A percentile compares a stretch with the other conserved stretches of the same genome.
These are phyloP conservation scores for Akanthomyces dipterigenus DNA, from an alignment of 2,329 filamentous ascomycete species.

Conservation along the genomic window DNA sequence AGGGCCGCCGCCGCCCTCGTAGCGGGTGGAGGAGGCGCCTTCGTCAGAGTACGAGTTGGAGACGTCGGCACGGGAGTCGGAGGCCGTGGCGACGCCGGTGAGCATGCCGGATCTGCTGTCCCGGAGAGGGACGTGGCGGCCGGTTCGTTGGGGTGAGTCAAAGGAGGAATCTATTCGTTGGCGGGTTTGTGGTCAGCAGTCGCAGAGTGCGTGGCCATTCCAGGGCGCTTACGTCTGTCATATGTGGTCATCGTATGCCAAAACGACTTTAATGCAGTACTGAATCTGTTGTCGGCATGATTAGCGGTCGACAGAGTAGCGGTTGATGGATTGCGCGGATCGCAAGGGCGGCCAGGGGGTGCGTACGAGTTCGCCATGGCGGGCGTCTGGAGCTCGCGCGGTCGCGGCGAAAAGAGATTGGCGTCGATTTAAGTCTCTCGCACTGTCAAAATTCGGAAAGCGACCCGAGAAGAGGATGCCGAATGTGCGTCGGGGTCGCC, in stretches of 20 bases:
- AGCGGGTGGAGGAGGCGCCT: conserved; percentile 42
- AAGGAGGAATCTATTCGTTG: conserved; percentile 68
- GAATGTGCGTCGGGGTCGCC: background rate
- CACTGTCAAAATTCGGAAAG: background rate
- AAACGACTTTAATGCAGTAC: conserved; percentile 75
- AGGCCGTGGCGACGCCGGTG: conserved; percentile 81
- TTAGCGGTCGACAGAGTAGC: background rate
- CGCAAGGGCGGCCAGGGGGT: background rate
- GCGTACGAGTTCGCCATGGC: conserved; percentile 12
- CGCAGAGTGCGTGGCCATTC: background rate
- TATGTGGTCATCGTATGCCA: conserved; percentile 86
- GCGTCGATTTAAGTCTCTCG: background rate
- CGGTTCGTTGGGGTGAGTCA: conserved; percentile 88
- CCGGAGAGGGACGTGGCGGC: conserved; percentile 80
- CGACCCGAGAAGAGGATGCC: background rate
- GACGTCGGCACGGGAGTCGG: conserved; percentile 82
- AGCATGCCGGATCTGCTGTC: conserved; percentile 76
- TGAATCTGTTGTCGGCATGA: conserved; percentile 42
- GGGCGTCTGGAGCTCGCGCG: background rate
- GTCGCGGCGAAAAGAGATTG: background rate
- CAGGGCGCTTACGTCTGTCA: conserved; percentile 52
- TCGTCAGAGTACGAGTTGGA: conserved; percentile 74
- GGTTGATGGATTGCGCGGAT: background rate
- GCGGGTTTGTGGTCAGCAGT: conserved; percentile 17
- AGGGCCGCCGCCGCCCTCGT: conserved; percentile 38